These are phyloP conservation scores for Metschnikowia colocasiae DNA, from an alignment of 805 yeast genomes.

Conservation along the genomic window DNA sequence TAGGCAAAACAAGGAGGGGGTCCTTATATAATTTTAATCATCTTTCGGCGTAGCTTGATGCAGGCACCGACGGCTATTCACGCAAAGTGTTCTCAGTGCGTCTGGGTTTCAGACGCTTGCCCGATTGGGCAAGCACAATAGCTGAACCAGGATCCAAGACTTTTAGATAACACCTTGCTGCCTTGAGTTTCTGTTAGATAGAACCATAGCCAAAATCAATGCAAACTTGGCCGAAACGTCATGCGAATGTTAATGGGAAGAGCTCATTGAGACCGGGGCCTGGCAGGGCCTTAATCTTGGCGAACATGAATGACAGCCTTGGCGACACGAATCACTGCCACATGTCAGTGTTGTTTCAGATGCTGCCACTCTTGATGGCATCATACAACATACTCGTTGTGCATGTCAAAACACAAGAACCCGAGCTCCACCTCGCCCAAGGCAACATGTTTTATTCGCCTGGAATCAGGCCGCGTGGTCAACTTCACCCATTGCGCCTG, in stretches of 20 bases:
- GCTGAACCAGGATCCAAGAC: not conserved
- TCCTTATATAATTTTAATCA: not conserved
- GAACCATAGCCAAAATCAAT: too few species aligned
- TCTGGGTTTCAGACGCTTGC: not conserved
- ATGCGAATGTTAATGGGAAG: too few species aligned
- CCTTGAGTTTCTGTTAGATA: too few species aligned
- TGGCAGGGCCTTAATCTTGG: too few species aligned
- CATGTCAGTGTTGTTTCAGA: too few species aligned
- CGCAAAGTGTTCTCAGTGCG: not conserved
- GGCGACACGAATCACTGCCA: too few species aligned
- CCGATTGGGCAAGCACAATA: not conserved
- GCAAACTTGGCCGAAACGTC: too few species aligned
- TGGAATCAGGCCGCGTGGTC: slow-evolving; percentile 10
- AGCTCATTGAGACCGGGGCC: too few species aligned
- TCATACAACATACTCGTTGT: slow-evolving; percentile 25
- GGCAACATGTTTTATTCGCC: slow-evolving; percentile 15
- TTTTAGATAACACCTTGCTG: not conserved
- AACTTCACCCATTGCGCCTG: slow-evolving; percentile 26
- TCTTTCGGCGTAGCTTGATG: not conserved
- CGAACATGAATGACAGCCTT: too few species aligned
- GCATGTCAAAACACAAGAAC: slow-evolving; percentile 27
- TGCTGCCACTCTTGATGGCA: too few species aligned
- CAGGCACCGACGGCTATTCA: not conserved
- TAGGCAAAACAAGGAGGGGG: too few species aligned
- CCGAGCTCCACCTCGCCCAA: slow-evolving; percentile 28